Conservation (phyloP, 805 yeast genomes). For the Debaryomyces hansenii region DNA sequence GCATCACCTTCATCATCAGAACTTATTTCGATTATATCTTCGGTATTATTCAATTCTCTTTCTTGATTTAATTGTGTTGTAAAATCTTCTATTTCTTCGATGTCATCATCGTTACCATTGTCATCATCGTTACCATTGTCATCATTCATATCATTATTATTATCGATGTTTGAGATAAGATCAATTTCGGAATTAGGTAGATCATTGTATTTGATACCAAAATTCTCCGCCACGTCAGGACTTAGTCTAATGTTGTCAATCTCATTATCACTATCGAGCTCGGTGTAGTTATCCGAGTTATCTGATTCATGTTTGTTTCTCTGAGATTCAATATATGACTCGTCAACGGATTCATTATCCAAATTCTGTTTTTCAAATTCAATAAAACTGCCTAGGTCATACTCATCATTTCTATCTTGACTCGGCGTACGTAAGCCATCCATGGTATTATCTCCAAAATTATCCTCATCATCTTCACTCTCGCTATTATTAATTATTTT, state of each 20-base stretch:
- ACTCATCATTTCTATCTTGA: slow-evolving; percentile 31
- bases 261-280: slow-evolving; percentile 14
- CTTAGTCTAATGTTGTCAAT: slow-evolving; percentile 27
- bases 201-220: slow-evolving; percentile 24
- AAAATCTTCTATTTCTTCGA: slow-evolving; percentile 21
- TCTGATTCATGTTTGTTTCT: slow-evolving; percentile 2
- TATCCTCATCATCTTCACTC: slow-evolving; percentile 22
- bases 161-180: neutral
- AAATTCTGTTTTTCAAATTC: slow-evolving; percentile 10
- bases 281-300: slow-evolving; percentile 9
- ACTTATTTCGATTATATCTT: slow-evolving; percentile 34
- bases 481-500: neutral
- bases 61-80: slow-evolving; percentile 44
- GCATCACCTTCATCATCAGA: slow-evolving; percentile 33
- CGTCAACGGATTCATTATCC: slow-evolving; percentile 12
- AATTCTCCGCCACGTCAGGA: slow-evolving; percentile 33
- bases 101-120: slow-evolving; percentile 13
- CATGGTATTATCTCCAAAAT: slow-evolving; percentile 33
- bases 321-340: slow-evolving; percentile 7
- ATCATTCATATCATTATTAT: slow-evolving; percentile 3
- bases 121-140: slow-evolving; percentile 10
- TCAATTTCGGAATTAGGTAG: slow-evolving; percentile 7
- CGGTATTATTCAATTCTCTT: slow-evolving; percentile 26
- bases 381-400: slow-evolving; percentile 27
- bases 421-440: slow-evolving; percentile 36